Conservation (phyloP, 2,329 filamentous ascomycete genomes). For the Colletotrichum karsti region DNA sequence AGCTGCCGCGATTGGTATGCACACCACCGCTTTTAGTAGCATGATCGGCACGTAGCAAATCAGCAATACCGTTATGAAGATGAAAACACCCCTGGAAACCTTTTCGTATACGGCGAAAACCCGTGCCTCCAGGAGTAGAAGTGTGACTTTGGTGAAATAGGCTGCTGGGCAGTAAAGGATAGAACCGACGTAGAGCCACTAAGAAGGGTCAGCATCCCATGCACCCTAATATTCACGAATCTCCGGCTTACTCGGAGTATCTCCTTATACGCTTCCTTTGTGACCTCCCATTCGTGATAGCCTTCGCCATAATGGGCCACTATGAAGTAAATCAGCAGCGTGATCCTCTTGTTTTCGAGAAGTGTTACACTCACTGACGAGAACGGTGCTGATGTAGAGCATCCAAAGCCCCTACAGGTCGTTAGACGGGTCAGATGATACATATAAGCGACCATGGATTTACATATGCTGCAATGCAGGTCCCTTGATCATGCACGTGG, state of each 20-base stretch:
- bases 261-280: conserved; percentile 10
- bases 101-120: conserved; percentile 36
- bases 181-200: conserved; percentile 36
- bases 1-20: conserved; percentile 30
- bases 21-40: conserved; percentile 34
- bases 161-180: conserved; percentile 38
- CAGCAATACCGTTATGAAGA: conserved; percentile 35
- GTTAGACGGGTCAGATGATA: no score
- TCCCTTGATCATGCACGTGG: not conserved
- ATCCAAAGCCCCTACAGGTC: not conserved
- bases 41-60: conserved; percentile 36
- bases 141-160: conserved; percentile 38
- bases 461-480: not conserved
- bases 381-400: not conserved
- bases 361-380: not conserved
- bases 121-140: conserved; percentile 39
- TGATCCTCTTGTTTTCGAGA: no score
- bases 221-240: not conserved
- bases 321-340: no score
- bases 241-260: conserved; percentile 14
- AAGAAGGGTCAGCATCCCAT: not conserved
- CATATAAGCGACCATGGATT: accelerated
- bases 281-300: conserved; percentile 32
- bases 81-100: conserved; percentile 34
- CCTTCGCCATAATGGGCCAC: conserved; percentile 32